Conservation (phyloP, 2,329 filamentous ascomycete genomes). For the Diaporthe velutina region DNA sequence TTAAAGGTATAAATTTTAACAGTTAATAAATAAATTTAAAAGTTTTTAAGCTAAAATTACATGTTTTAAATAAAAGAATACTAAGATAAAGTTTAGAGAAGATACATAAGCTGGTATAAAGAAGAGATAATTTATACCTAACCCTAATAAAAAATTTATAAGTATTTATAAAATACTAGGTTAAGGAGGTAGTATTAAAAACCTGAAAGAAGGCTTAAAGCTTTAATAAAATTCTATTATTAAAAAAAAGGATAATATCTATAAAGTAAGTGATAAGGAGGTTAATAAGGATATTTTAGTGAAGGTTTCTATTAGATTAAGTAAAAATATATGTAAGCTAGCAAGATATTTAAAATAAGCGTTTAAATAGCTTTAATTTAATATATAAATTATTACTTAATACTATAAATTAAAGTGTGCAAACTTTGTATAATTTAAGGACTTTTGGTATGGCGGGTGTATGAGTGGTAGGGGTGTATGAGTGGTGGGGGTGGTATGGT, state of each 20-base stretch:
- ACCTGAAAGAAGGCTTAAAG: too few relatives aligned
- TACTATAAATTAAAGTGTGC: neutral
- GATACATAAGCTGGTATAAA: neutral
- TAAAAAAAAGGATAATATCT: too few relatives aligned
- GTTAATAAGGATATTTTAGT: too few relatives aligned
- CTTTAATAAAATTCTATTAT: too few relatives aligned
- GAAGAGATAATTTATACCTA: too few relatives aligned
- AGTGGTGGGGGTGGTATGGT: neutral
- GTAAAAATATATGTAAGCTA: neutral
- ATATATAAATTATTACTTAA: neutral
- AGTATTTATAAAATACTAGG: too few relatives aligned
- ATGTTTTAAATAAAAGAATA: neutral
- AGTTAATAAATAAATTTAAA: neutral
- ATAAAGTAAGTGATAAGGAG: too few relatives aligned
- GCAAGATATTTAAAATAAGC: neutral
- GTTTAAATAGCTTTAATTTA: neutral
- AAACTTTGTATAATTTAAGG: neutral
- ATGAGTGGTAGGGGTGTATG: neutral
- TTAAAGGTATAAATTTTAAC: neutral
- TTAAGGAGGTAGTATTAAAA: neutral
- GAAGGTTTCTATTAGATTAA: too few relatives aligned
- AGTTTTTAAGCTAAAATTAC: neutral
- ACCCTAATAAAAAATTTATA: too few relatives aligned
- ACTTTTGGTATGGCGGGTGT: neutral
- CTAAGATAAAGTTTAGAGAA: neutral